Base-by-base conservation (phyloP, 805 yeast genomes). In the Zygotorulaspora sp. region DNA sequence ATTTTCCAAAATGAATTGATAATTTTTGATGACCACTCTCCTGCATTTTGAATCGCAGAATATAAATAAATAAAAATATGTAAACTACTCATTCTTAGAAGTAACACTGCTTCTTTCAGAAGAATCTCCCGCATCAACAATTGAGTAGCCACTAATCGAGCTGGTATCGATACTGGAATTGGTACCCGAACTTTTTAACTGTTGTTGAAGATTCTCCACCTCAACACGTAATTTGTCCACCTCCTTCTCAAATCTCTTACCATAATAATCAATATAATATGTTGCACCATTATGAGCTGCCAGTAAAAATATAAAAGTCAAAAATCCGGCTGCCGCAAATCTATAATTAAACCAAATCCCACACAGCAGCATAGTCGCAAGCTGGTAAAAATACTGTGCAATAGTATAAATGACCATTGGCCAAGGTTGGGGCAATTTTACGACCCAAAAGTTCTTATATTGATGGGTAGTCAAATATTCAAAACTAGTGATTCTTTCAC, bases 201-300 rank as follows among this genome's bases (percentile, higher is more conserved):
- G 57, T 26, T 60, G 56, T 51, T 82, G 86, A 50, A 84, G 65
- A 21, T 72, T 75, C 14, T 72, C 71, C n/a, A 90, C 74, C 55
- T 89, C 96, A 11, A 61, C 58, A 59, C 78, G 83, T 53, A 90
- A 67, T 50, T 76, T 75, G 17, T 68, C 63, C 16, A 90, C 88
- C 58, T 92, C 96, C 52, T 82, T 85, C 54, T 88, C 95, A 54
- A 88, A 80, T 47, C 89, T 75, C 57, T 80, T 83, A 14, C 97
- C 97, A 63, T 88, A 92, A 35, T 82, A 81, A 53, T 90, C 97
- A 40, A 92, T 72, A 59, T 90, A 90, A 58, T 86, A 90, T 0
- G 95, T 86, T 2, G 97, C 98, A 19, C 98, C 98, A 49, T 92
- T 89, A 58, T 82, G 87, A 28, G 88, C 71, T 1, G 97, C 94